Base-by-base conservation (phyloP, 805 yeast species). In the Yarrowia hollandica region DNA sequence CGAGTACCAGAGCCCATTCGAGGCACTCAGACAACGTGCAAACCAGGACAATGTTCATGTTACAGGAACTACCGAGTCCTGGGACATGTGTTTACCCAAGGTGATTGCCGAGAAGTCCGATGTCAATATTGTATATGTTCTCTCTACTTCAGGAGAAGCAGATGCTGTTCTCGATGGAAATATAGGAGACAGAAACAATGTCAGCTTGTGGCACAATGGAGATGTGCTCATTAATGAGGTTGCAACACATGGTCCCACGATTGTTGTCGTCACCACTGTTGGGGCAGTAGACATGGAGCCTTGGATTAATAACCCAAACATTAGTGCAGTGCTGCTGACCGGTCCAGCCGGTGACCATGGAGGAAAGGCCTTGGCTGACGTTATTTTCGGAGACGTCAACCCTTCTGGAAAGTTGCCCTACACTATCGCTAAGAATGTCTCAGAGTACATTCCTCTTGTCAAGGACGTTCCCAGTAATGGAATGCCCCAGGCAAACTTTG, bases 391-490 rank as follows among this genome's bases (percentile, higher is more conserved):
- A 0, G 83, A 80, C 34, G 74, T 72, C 18, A 79, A 79, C 62
- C 87, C 88, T 5, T 80, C 84, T 26, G 88, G 88, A 4, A 76
- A 78, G 61, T 72, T 84, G 31, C 86, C 88, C 1, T 82, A 82
- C 66, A 82, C 88, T 4, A 76, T 83, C 62, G 85, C 87, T 10
- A 78, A 76, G 65, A 77, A 79, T 61, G 71, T 70, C 42, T 69
- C 66, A 58, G 83, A 68, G 63, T 77, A 82, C 62, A 80, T 77
- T 18, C 78, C 79, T 15, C 71, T 80, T 14, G 64, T 79, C 59
- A 77, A 74, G 44, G 72, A 69, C 25, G 68, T 73, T 7, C 69
- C 71, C 4, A 62, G 65, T 18, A 65, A 73, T 48, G 76, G 77
- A 1, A 61, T 61, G 28, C 77, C 78, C 10, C 71, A 68, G 42